phyloP scores from a whole-genome alignment of 1,284 basidiomycete genomes.

The Ganoderma multipileum region DNA sequence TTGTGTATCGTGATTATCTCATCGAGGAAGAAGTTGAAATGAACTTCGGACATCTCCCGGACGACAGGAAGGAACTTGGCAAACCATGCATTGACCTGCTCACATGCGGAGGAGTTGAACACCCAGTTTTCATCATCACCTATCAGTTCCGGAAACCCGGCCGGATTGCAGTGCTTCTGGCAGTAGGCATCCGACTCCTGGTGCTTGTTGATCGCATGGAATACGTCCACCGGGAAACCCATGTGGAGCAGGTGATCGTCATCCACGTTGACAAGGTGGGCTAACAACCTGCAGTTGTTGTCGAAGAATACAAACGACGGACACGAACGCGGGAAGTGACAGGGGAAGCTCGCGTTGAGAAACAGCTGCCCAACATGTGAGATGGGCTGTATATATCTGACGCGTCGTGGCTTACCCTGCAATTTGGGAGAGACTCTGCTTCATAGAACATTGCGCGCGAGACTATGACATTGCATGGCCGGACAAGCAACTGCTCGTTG shows the following conservation, averaged over 20 bases:
- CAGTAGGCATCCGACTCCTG: conserved; percentile 38
- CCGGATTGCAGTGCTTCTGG: conserved; percentile 41
- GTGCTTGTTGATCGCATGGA: conserved; percentile 45
- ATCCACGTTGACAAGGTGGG: conserved; percentile 5
- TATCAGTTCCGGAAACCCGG: conserved; percentile 35
- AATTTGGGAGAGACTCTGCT: conserved; percentile 28
- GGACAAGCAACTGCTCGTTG: conserved; percentile 41
- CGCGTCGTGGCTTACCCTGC: not conserved
- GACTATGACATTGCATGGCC: conserved; percentile 36
- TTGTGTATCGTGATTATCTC: conserved; percentile 39
- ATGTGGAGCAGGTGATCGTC: conserved; percentile 13
- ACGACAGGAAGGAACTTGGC: conserved; percentile 41
- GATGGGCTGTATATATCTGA: no score
- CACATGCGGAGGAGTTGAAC: conserved; percentile 38
- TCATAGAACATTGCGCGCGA: conserved; percentile 38
- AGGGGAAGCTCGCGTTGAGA: not conserved
- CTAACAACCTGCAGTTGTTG: conserved; percentile 37
- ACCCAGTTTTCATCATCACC: conserved; percentile 34
- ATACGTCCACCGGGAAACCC: conserved; percentile 41
- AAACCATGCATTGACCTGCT: conserved; percentile 31
- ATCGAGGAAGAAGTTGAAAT: conserved; percentile 46
- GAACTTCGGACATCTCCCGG: conserved; percentile 33
- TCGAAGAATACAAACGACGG: conserved; percentile 36
- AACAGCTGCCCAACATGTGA: not conserved
- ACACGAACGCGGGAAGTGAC: not conserved